Base-by-base conservation (phyloP, 805 yeast species). In the Saccharomycopsis microspora region DNA sequence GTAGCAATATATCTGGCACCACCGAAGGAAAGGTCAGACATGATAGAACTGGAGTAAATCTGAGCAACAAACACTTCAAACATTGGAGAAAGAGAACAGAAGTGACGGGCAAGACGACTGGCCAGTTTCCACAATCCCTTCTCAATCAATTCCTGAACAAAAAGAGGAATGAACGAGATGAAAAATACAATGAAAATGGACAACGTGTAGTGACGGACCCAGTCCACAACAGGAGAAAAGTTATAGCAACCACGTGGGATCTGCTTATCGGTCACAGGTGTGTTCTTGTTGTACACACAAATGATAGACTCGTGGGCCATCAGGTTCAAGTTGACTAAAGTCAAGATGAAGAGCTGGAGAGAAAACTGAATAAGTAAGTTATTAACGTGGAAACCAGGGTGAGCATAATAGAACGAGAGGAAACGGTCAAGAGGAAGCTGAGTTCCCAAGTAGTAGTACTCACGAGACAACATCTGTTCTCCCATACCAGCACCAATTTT, bases 401-500 rank as follows among this genome's bases (percentile, higher is more conserved):
- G 97, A 0, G 97, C 97, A 65, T 90, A 90, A 64, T 85, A 90
- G 64, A 90, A 90, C 0, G 97, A 86, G 45, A 90, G 65, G 66
- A 90, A 89, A 43, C 96, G 66, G 61, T 90, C 97, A 41, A 89
- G 71, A 3, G 96, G 95, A 47, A 90, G 68, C 56, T 80, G 86
- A 2, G 96, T 86, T 1, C 97, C 97, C 51, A 90, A 64, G 63
- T 85, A 87, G 62, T 82, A 90, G 64, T 89, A 87, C 59, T 90
- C 97, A 58, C 97, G 74, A 4, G 96, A 86, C 34, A 90, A 66
- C 63, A 89, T 75, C 63, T 90, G 97, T 61, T 90, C 97, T 5
- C 97, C 97, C 97, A 90, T 90, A 44, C 97, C 97, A 40, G 96
- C 93, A 3, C 97, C 97, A 60, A 90, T 89, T 66, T 90, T 90